Evolutionary conservation across 2,329 filamentous ascomycete genomes (phyloP).

Genomic region (Exophiala viscosa): DNA sequence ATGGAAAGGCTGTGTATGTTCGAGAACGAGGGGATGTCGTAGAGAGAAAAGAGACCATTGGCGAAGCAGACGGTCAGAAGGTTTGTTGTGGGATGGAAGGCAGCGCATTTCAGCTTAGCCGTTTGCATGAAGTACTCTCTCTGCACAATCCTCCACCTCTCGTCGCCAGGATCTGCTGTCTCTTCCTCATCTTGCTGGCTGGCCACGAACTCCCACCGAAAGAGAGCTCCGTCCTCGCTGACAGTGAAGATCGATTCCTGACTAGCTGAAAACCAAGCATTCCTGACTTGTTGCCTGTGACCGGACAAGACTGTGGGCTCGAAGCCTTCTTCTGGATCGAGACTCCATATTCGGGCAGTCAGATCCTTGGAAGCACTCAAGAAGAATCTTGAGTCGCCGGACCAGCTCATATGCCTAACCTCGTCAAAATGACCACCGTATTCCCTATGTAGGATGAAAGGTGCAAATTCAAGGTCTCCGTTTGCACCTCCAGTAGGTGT

Average conservation of each 20-base stretch:
- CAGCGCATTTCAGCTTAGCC: conserved; percentile 82
- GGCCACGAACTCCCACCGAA: conserved; percentile 81
- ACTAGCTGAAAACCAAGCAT: conserved; percentile 94
- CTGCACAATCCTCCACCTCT: conserved; percentile 87
- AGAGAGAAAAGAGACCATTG: conserved; percentile 86
- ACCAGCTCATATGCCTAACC: conserved; percentile 88
- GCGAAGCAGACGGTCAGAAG: conserved; percentile 97
- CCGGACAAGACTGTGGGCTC: conserved; percentile 84
- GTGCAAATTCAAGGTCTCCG: conserved; percentile 88
- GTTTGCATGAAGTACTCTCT: conserved; percentile 92
- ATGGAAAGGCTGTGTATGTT: conserved; percentile 88
- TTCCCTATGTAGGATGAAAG: conserved; percentile 82
- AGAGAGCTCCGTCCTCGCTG: conserved; percentile 95
- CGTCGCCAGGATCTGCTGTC: conserved; percentile 57
- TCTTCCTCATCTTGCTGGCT: conserved; percentile 60
- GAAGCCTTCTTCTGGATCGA: conserved; percentile 82
- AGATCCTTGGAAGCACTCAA: conserved; percentile 87
- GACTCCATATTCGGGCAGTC: conserved; percentile 91
- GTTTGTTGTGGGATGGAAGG: conserved; percentile 80
- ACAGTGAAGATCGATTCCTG: conserved; percentile 96
- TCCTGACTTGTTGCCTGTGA: conserved; percentile 83
- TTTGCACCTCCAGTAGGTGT: conserved; percentile 75
- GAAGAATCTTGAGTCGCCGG: conserved; percentile 91
- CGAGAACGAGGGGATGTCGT: conserved; percentile 94
- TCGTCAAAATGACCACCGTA: conserved; percentile 86